These are phyloP conservation scores for Suillus tomentosus DNA, from an alignment of 768 basidiomycete genomes.

Conservation along the genomic window DNA sequence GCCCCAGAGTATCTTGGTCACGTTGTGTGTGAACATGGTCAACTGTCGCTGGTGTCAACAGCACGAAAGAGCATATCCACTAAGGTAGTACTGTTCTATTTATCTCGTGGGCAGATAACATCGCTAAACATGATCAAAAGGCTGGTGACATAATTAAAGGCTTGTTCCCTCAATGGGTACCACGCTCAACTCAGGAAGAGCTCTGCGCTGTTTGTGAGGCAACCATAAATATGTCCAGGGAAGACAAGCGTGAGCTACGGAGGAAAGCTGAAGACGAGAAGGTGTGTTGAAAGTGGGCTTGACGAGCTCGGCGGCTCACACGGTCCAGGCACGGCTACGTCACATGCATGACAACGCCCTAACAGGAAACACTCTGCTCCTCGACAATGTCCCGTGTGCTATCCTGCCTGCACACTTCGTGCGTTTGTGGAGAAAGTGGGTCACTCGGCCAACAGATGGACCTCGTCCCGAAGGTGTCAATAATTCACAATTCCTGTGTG, in stretches of 20 bases:
- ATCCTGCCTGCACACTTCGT: constrained; percentile 64
- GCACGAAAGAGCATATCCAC: constrained; percentile 63
- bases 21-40: constrained; percentile 73
- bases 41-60: constrained; percentile 53
- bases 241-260: constrained; percentile 62
- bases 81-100: constrained; percentile 43
- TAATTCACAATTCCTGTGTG: constrained; percentile 65
- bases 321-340: constrained; percentile 57
- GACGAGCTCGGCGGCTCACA: constrained; percentile 11
- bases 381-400: constrained; percentile 54
- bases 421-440: constrained; percentile 71
- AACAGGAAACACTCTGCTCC: constrained; percentile 44
- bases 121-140: constrained; percentile 38
- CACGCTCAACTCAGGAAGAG: constrained; percentile 51
- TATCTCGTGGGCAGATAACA: background rate
- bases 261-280: constrained; percentile 79
- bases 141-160: constrained; percentile 54
- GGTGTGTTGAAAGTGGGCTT: constrained; percentile 39
- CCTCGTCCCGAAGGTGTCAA: constrained; percentile 63
- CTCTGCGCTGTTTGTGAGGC: constrained; percentile 67
- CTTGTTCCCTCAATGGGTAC: constrained; percentile 68
- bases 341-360: constrained; percentile 61
- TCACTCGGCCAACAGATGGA: constrained; percentile 53
- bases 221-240: constrained; percentile 53
- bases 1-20: constrained; percentile 54